phyloP scores from a whole-genome alignment of 2,329 filamentous ascomycete species.

The Alternaria brassicicola region DNA sequence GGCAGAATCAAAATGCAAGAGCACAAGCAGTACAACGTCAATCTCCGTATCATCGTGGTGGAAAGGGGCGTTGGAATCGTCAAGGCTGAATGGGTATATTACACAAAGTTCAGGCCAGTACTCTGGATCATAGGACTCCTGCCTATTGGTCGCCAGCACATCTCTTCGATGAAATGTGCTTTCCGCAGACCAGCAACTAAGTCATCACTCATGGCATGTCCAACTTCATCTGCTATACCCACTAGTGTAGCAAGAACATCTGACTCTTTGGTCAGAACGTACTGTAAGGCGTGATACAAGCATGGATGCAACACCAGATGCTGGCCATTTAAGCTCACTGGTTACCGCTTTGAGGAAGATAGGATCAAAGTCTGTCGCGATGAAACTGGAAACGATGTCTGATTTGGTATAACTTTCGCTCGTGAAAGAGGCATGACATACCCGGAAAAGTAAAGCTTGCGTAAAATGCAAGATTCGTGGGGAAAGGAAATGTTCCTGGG shows the following conservation, averaged over 20 bases:
- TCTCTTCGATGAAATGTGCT: not conserved
- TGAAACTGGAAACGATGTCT: not conserved
- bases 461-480: not conserved
- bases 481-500: not conserved
- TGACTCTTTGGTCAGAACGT: not conserved
- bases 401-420: not conserved
- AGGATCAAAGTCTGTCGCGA: not conserved
- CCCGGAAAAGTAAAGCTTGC: not conserved
- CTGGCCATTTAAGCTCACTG: not conserved
- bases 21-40: not conserved
- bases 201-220: not conserved
- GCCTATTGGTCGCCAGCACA: not conserved
- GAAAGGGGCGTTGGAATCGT: fast-evolving
- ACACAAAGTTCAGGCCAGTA: too few species aligned
- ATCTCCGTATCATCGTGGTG: not conserved
- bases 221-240: not conserved
- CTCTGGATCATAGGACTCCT: too few species aligned
- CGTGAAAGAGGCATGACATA: not conserved
- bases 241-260: not conserved
- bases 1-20: not conserved
- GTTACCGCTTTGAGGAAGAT: not conserved
- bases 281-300: not conserved
- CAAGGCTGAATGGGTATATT: not conserved
- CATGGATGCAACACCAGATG: not conserved
- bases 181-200: not conserved